Conservation (phyloP, 2,329 filamentous ascomycete species). For the Fusarium dlaminii region DNA sequence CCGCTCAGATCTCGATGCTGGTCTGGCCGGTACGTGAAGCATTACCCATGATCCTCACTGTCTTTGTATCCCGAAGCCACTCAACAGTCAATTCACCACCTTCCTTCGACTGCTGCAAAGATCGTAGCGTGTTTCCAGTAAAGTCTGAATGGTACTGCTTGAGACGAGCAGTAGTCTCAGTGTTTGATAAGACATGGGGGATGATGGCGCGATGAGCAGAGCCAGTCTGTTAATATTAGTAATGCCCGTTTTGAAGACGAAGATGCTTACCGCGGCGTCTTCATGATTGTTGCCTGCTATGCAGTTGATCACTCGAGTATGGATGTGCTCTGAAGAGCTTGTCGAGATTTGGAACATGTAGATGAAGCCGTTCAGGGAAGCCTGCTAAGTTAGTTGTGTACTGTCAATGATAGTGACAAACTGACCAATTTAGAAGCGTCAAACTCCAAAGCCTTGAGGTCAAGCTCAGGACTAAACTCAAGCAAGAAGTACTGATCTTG, state of each 20-base stretch:
- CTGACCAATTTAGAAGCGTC: background rate
- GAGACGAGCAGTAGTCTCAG: rapidly evolving
- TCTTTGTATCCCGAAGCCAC: background rate
- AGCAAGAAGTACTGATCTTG: conserved; percentile 4
- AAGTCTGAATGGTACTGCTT: background rate
- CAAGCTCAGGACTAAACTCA: conserved; percentile 1
- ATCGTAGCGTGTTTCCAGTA: background rate
- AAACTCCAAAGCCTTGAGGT: background rate
- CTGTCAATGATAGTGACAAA: rapidly evolving
- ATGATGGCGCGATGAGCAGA: conserved; percentile 11
- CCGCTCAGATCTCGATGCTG: background rate
- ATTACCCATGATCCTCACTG: conserved; percentile 7
- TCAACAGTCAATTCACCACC: conserved; percentile 3
- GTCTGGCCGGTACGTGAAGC: background rate
- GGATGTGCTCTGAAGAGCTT: background rate
- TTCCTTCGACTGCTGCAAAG: conserved; percentile 4
- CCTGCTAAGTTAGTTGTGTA: rapidly evolving
- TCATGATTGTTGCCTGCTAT: background rate
- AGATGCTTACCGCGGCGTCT: background rate
- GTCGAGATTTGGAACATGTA: conserved; percentile 7
- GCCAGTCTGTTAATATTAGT: background rate
- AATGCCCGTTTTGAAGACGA: rapidly evolving
- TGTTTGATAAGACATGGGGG: background rate
- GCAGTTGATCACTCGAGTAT: background rate
- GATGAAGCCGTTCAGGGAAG: background rate